Conservation (phyloP, 208 protist genomes). For the Leptomonas seymouri region DNA sequence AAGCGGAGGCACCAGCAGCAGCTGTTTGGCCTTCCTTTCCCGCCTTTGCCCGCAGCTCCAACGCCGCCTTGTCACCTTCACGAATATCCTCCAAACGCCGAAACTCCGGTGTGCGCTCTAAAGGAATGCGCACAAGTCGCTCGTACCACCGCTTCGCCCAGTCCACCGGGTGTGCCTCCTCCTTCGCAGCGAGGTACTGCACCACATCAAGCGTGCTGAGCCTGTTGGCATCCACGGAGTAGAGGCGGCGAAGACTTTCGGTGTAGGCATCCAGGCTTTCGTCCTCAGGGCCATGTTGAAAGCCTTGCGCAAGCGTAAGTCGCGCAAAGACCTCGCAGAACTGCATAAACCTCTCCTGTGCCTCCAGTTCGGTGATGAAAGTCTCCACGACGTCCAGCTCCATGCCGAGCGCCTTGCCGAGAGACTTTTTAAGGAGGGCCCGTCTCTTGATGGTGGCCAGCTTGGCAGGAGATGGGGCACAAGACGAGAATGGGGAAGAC, state of each 20-base stretch:
- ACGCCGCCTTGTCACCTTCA: slow-evolving; percentile 35
- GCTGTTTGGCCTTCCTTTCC: slow-evolving; percentile 6
- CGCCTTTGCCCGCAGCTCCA: slow-evolving; percentile 35
- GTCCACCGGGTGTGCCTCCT: slow-evolving; percentile 69
- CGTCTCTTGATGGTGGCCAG: slow-evolving; percentile 28
- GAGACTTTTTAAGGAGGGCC: slow-evolving; percentile 40
- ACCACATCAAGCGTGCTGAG: slow-evolving; percentile 81
- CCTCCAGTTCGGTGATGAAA: slow-evolving; percentile 63
- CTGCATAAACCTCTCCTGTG: slow-evolving; percentile 84
- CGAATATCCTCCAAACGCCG: slow-evolving; percentile 62
- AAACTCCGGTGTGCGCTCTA: slow-evolving; percentile 80
- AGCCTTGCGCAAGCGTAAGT: slow-evolving; percentile 67
- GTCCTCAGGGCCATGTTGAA: slow-evolving; percentile 59
- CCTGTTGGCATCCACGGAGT: slow-evolving; percentile 66
- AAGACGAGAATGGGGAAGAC: background rate
- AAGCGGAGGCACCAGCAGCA: slow-evolving; percentile 1
- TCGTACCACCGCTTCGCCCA: slow-evolving; percentile 90
- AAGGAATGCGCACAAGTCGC: slow-evolving; percentile 67
- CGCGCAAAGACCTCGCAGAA: slow-evolving; percentile 88
- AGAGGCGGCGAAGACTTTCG: slow-evolving; percentile 64
- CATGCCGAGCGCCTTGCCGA: slow-evolving; percentile 66
- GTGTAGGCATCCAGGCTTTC: slow-evolving; percentile 79
- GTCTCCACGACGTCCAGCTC: slow-evolving; percentile 68
- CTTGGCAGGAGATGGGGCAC: slow-evolving; percentile 7
- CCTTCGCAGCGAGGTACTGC: slow-evolving; percentile 84